These are phyloP conservation scores for Baorangia bicolor DNA, from an alignment of 768 basidiomycete species.

Conservation along the genomic window DNA sequence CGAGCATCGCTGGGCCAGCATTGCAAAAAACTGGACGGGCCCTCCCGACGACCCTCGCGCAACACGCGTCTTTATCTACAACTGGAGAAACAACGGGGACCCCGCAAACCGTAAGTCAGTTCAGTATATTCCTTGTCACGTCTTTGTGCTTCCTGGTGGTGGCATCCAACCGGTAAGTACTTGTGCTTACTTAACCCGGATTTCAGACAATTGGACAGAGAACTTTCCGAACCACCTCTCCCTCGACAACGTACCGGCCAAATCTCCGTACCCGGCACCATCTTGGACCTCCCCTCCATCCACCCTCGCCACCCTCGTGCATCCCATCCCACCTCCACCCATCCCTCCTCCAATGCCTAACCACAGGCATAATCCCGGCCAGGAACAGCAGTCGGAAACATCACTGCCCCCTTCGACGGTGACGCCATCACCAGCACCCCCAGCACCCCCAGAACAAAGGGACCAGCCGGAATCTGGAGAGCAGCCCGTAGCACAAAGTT, in stretches of 20 bases:
- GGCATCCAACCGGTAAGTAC: not conserved
- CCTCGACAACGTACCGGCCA: slow-evolving; percentile 14
- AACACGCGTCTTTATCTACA: slow-evolving; percentile 29
- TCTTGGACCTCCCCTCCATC: slow-evolving; percentile 21
- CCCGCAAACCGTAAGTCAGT: slow-evolving; percentile 29
- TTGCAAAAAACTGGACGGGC: not conserved
- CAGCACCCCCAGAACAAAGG: not conserved
- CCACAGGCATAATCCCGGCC: not conserved
- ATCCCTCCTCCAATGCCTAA: not conserved
- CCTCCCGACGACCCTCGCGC: slow-evolving; percentile 12
- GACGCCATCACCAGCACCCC: not conserved
- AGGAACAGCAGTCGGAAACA: not conserved
- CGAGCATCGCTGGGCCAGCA: slow-evolving; percentile 23
- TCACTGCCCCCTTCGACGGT: not conserved
- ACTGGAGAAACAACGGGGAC: slow-evolving; percentile 32
- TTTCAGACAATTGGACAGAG: slow-evolving; percentile 28
- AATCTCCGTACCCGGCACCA: slow-evolving; percentile 28
- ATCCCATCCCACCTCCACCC: slow-evolving; percentile 19
- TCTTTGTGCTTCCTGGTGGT: not conserved
- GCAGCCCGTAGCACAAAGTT: not conserved
- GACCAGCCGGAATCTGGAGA: not conserved
- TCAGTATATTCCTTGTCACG: not conserved
- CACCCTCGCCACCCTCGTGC: slow-evolving; percentile 22
- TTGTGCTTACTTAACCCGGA: not conserved
- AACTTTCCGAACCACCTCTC: slow-evolving; percentile 15